Base-by-base conservation (phyloP, 2,329 filamentous ascomycete genomes). In the Fusarium circinatum region DNA sequence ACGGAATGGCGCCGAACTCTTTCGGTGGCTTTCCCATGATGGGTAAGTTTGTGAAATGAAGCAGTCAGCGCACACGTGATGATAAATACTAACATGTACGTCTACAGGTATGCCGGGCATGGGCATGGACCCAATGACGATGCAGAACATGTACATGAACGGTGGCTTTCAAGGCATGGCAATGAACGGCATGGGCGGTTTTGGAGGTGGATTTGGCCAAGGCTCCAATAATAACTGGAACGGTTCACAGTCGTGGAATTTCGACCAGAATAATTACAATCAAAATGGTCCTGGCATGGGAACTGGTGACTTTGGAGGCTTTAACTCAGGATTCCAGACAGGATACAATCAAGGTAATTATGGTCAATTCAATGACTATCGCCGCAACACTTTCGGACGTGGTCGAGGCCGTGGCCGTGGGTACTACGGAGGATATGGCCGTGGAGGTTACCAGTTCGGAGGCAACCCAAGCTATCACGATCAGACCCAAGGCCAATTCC, bases 261-360 rank as follows among this genome's bases (percentile, higher is more conserved):
- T 90, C 88, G 90, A 90, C 88, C 92, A 93, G 92, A 92, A 94
- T 94, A 94, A 94, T 92, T 94, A 90, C 91, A 95, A 91, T 91
- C 86, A 92, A 93, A 94, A 90, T 93, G 91, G 90, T 89, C 89
- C 90, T 89, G 90, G 91, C 88, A 93, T 93, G 89, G 91, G 90
- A 85, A 88, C 88, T 88, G 91, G 91, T 93, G 92, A 94, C 86
- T 94, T 89, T 90, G 92, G 92, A 86, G 89, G 89, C 86, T 91
- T 92, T 90, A 92, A 93, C 88, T 88, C 90, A 88, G 91, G 91
- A 86, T 94, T 89, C 87, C 89, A 89, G 84, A 92, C 91, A 91
- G 93, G 89, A 86, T 92, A 87, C 89, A 92, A 91, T 89, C 90
- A 92, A 90, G 92, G 92, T 91, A 94, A 94, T 89, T 95, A 93